Evolutionary conservation across 306 rosid species (phyloP), one percentile per base, ranked within the genome.

Genomic region (Castanopsis chinensis): DNA sequence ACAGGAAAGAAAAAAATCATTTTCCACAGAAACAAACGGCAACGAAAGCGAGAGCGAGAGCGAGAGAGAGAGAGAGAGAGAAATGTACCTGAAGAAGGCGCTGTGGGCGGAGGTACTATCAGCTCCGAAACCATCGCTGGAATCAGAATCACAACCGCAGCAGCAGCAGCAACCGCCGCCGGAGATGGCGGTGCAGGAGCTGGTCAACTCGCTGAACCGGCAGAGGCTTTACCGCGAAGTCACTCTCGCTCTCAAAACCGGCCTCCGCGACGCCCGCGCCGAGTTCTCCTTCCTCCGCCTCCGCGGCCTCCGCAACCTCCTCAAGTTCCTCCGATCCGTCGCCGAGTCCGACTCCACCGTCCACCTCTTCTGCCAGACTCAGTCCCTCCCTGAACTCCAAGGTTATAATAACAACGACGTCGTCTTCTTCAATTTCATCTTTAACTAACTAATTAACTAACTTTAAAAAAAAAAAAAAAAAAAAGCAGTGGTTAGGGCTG

Each of bases 271-370:
- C 28, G 97, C 93, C 4, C 80, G 91, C 18, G 97, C 99, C 3
- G 95, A 91, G 79, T 94, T 92, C 89, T 92, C 97, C 0, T 92
- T 94, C 64, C 94, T 94, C 79, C 97, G 97, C 23, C 81, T 91
- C 30, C 92, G 97, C 35, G 97, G 97, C 58, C 97, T 92, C 72
- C 92, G 91, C 41, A 82, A 88, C 7, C 87, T 92, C 77, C 97
- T 92, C 90, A 91, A 95, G 68, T 95, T 92, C 81, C 96, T 95
- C 57, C 89, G 90, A 56, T 90, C 92, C 18, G 88, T 95, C 55
- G 95, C 92, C 17, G 83, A 91, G 65, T 90, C 99, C 37, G 89
- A 90, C 49, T 78, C 84, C 5, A 94, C 97, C 15, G 86, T 92
- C 52, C 65, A 86, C 20, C 85, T 94, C 61, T 94, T 94, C 76